Evolutionary conservation across 805 yeast genomes (phyloP).

Genomic region (Wickerhamomyces alni): DNA sequence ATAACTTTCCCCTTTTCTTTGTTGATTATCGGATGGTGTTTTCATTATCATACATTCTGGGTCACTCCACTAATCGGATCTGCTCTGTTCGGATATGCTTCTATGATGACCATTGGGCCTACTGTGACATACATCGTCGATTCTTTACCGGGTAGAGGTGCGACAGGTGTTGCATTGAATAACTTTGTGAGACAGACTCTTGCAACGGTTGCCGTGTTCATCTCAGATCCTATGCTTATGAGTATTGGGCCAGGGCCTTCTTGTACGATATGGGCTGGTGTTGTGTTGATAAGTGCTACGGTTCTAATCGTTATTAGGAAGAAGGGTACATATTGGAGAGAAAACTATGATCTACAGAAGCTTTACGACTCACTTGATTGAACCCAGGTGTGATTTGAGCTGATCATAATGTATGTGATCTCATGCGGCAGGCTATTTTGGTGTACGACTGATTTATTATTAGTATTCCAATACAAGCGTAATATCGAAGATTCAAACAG

Average conservation of each 20-base stretch:
- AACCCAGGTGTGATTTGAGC: no score
- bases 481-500: no score
- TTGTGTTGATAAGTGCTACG: constrained; percentile 38
- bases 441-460: no score
- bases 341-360: constrained; percentile 49
- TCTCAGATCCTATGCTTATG: constrained; percentile 60
- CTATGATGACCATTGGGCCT: constrained; percentile 79
- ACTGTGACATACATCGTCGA: constrained; percentile 79
- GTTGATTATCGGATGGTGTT: constrained; percentile 78
- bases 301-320: constrained; percentile 42
- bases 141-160: constrained; percentile 80
- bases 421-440: no score
- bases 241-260: constrained; percentile 72
- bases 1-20: constrained; percentile 56
- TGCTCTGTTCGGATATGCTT: constrained; percentile 74
- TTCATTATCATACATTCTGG: constrained; percentile 64
- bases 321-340: constrained; percentile 58
- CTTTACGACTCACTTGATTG: constrained; percentile 42
- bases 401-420: no score
- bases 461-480: no score
- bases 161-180: constrained; percentile 82
- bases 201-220: constrained; percentile 73
- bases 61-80: constrained; percentile 77
- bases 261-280: constrained; percentile 59
- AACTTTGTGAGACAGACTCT: constrained; percentile 66